Conservation (phyloP, 1,139 yeast species). For the Groenewaldozyma auringiensis region DNA sequence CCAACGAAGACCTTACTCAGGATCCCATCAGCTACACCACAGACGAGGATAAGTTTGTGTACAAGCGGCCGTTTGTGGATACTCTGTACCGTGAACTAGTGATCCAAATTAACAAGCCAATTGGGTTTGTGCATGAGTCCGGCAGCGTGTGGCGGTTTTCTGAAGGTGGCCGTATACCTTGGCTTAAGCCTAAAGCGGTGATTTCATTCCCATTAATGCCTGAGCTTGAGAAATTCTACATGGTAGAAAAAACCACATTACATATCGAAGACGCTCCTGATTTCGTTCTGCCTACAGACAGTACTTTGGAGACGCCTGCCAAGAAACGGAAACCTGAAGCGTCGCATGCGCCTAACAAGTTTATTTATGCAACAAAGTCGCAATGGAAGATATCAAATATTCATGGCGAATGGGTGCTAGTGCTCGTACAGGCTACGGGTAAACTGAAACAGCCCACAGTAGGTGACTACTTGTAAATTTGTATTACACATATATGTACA, state of each 20-base stretch:
- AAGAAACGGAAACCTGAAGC: too few relatives aligned
- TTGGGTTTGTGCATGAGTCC: constrained; percentile 7
- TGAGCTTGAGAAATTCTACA: not conserved
- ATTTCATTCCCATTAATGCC: not conserved
- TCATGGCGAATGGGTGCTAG: not conserved
- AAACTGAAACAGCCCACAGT: not conserved
- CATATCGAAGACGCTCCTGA: constrained; percentile 5
- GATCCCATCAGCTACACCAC: not conserved
- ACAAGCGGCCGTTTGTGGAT: constrained; percentile 56
- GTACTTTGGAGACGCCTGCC: too few relatives aligned
- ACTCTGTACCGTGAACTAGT: constrained; percentile 44
- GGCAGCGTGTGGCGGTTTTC: not conserved
- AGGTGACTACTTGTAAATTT: too few relatives aligned
- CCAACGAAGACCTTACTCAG: not conserved
- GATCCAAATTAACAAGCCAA: constrained; percentile 42
- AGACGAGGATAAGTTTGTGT: constrained; percentile 22
- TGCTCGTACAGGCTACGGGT: not conserved
- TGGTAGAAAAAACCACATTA: constrained; percentile 7
- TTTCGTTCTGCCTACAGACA: too few relatives aligned
- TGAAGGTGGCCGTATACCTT: not conserved
- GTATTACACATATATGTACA: too few relatives aligned
- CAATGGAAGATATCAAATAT: not conserved
- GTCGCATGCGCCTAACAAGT: too few relatives aligned
- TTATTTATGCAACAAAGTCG: not conserved
- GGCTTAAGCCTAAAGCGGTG: not conserved